Base-by-base conservation (phyloP, 179 eudicot genomes). In the Patellifolia procumbens region DNA sequence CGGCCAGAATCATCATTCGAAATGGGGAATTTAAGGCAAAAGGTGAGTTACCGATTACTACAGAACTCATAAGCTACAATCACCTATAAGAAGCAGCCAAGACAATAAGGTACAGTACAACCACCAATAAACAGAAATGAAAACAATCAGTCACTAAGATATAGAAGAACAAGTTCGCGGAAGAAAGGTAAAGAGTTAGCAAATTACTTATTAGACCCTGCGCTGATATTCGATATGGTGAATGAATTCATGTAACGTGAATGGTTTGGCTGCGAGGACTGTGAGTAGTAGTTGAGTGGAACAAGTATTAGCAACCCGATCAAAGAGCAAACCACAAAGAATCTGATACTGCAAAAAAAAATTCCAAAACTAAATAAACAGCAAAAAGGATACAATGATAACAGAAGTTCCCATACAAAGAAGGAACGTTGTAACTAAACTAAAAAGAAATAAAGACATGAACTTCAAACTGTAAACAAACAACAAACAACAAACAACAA, bases 121-220 rank as follows among this genome's bases (percentile, higher is more conserved):
- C 20, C 58, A 59, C 26, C 46, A 24, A 34, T 43, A 15, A 39
- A 55, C 46, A 51, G 39, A 34, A 28, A 46, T 24, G n/a, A 32
- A 22, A 48, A 52, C 24, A 39, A 64, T 46, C 12, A 56, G 42
- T 6, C 52, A 52, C 16, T 29, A 16, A 16, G 11, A 26, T 13
- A 67, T 4, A 67, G 2, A 12, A 16, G 2, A 15, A 55, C 7
- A n/a, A 70, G 19, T 73, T n/a, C 52, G 51, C 35, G n/a, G 22
- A 53, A 70, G 53, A 11, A 28, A 20, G 46, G 3, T n/a, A 39
- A 45, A 55, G 43, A 49, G 7, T n/a, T n/a, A n/a, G n/a, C n/a
- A n/a, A n/a, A 28, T 77, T 82, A 91, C 98, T 89, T 87, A 85
- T 91, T 67, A 32, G 98, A 92, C 39, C 97, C 98, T 35, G 76